Evolutionary conservation across 1,139 yeast genomes (phyloP), one percentile per base, ranked within the genome.

Genomic region (Scheffersomyces quercinus): DNA sequence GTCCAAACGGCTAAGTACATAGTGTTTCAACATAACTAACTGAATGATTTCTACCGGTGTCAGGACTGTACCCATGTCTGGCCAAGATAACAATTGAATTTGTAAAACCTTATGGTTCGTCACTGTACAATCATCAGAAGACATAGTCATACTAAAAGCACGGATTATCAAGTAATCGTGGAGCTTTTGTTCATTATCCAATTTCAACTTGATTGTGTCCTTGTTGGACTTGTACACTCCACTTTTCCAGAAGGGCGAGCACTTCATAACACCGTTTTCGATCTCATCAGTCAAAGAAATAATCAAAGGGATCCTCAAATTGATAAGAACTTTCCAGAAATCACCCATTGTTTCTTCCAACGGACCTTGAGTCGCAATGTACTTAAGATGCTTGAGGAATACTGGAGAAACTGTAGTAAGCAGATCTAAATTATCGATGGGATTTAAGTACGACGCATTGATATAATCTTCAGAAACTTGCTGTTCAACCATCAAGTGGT

Each of bases 331-430:
- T 53, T 81, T 80, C 95, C 96, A 89, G 58, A 88, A 88, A 59
- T 88, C 96, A 11, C 81, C 83, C 46, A 85, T 75, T 0, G 96
- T 87, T 16, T 83, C 80, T 2, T 83, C 81, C 34, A 88, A 64
- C 2, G 97, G 97, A 1, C 95, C 96, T 53, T 88, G 96, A 0
- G 96, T 85, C 0, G 96, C 96, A 50, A 88, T 84, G 58, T 84
- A 86, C 40, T 76, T 70, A 39, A 59, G 54, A 9, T 55, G 39
- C 6, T 45, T 36, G n/a, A 42, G 20, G 20, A 52, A 37, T 11
- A 42, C 28, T 4, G 55, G 45, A 3, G 43, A 36, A 8, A 45
- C 33, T 4, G 29, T 16, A 5, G 56, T 48, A 29, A 45, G 50
- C 5, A 45, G 42, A 26, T 43, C 39, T 43, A 55, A 53, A 37